Conservation (phyloP, 2,329 filamentous ascomycete species). For the Colletotrichum cuscutae region DNA sequence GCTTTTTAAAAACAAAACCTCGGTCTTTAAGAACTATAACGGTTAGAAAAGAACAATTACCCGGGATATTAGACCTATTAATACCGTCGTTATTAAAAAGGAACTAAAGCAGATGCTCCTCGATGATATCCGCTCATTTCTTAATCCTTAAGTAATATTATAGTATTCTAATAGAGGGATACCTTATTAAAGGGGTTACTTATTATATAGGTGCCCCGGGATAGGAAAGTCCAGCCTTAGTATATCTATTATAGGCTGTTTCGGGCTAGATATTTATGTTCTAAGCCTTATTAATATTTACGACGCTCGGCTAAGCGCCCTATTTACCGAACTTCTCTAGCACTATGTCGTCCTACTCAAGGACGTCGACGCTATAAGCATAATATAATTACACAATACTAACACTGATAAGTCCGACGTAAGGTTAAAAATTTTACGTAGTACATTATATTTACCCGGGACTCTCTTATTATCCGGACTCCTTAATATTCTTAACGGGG, state of each 20-base stretch:
- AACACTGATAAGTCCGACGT: background rate
- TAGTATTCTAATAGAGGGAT: constrained; percentile 45
- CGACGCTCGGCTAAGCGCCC: constrained; percentile 42
- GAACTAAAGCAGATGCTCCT: background rate
- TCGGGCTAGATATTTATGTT: constrained; percentile 47
- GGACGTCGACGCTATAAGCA: no score
- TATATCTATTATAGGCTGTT: constrained; percentile 47
- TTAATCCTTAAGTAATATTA: constrained; percentile 41
- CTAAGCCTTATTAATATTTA: constrained; percentile 46
- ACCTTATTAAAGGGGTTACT: constrained; percentile 47
- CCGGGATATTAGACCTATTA: background rate
- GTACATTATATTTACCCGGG: background rate
- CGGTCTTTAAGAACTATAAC: constrained; percentile 42
- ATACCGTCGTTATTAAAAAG: background rate
- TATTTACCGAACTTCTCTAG: constrained; percentile 45
- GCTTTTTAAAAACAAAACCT: constrained; percentile 41
- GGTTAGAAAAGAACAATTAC: background rate
- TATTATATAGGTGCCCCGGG: constrained; percentile 51
- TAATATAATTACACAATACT: background rate
- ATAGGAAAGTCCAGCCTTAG: constrained; percentile 52
- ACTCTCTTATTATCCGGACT: constrained; percentile 35
- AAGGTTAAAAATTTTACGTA: background rate
- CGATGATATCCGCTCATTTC: constrained; percentile 41
- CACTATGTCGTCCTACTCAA: constrained; percentile 49
- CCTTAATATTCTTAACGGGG: constrained; percentile 38